Evolutionary conservation across 768 basidiomycete species (phyloP).

Genomic region (Polyporus arcularius): DNA sequence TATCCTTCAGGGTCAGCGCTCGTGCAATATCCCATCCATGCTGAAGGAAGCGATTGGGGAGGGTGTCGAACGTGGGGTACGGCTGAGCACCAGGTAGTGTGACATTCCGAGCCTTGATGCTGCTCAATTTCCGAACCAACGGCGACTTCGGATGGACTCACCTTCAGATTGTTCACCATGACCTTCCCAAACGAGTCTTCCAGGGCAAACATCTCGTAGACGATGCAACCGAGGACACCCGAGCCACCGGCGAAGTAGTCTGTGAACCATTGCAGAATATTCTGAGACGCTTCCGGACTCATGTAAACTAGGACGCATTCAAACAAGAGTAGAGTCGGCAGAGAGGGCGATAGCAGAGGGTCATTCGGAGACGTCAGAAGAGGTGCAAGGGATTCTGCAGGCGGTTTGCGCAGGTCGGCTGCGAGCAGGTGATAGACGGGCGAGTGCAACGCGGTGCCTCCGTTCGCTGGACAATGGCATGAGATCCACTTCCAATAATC

Average conservation of each 20-base stretch:
- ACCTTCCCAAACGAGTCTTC: conserved; percentile 89
- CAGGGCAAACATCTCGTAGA: conserved; percentile 95
- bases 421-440: conserved; percentile 71
- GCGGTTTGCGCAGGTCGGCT: conserved; percentile 69
- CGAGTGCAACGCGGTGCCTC: conserved; percentile 60
- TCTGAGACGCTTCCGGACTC: conserved; percentile 54
- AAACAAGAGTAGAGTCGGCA: conserved; percentile 85
- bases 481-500: neutral
- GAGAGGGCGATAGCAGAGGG: conserved; percentile 53
- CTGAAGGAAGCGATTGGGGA: conserved; percentile 59
- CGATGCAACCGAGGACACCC: conserved; percentile 52
- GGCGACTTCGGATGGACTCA: conserved; percentile 29
- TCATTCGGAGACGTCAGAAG: conserved; percentile 33
- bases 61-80: conserved; percentile 56
- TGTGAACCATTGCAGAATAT: conserved; percentile 74
- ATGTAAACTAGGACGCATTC: conserved; percentile 96
- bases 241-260: conserved; percentile 43
- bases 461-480: conserved; percentile 44
- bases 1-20: conserved; percentile 69
- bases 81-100: conserved; percentile 71
- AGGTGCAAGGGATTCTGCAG: conserved; percentile 47
- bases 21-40: conserved; percentile 54
- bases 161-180: conserved; percentile 87
- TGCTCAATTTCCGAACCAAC: neutral
- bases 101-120: conserved; percentile 66